Percentiles rank a stretch among this genome's conserved stretches.
Evolutionary conservation across 805 yeast genomes (phyloP).

Genomic region (Saccharomycopsis fodiens): DNA sequence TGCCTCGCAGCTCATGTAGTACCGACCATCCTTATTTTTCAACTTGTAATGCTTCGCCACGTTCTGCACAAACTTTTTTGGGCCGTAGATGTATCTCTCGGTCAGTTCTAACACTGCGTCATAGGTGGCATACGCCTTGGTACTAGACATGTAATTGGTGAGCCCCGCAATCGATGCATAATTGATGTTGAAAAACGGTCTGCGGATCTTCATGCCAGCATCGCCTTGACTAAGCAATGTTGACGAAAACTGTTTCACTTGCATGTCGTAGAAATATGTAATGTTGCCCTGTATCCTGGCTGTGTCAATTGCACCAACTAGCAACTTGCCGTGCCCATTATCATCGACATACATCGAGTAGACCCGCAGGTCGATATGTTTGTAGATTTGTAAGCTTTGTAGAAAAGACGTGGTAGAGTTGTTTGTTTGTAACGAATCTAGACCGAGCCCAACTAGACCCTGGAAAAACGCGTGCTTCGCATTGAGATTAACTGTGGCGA

Average conservation of each 20-base stretch:
- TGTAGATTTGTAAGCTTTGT: constrained; percentile 10
- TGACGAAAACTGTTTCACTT: constrained; percentile 7
- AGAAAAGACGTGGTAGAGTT: constrained; percentile 6
- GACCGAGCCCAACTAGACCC: constrained; percentile 15
- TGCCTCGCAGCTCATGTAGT: constrained; percentile 16
- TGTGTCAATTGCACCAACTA: constrained; percentile 16
- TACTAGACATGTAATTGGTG: constrained; percentile 5
- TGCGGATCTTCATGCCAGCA: constrained; percentile 7
- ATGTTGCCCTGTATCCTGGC: constrained; percentile 9
- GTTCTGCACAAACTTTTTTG: constrained; percentile 6
- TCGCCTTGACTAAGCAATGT: constrained; percentile 6
- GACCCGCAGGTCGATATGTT: constrained; percentile 2
- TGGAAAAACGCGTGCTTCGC: constrained; percentile 9
- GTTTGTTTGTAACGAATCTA: constrained; percentile 1
- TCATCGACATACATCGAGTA: constrained; percentile 16
- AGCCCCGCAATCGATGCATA: constrained; percentile 5
- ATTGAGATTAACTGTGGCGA: constrained; percentile 10
- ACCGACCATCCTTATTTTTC: constrained; percentile 1
- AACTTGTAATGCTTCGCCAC: constrained; percentile 14
- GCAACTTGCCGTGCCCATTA: constrained; percentile 13
- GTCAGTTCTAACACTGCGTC: constrained; percentile 18
- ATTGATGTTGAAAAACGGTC: constrained; percentile 12
- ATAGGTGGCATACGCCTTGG: neutral
- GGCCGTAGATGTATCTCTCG: constrained; percentile 17
- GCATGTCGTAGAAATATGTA: constrained; percentile 7